phyloP scores from a whole-genome alignment of 176 grass and related monocot species.

The Aechmea fasciata region DNA sequence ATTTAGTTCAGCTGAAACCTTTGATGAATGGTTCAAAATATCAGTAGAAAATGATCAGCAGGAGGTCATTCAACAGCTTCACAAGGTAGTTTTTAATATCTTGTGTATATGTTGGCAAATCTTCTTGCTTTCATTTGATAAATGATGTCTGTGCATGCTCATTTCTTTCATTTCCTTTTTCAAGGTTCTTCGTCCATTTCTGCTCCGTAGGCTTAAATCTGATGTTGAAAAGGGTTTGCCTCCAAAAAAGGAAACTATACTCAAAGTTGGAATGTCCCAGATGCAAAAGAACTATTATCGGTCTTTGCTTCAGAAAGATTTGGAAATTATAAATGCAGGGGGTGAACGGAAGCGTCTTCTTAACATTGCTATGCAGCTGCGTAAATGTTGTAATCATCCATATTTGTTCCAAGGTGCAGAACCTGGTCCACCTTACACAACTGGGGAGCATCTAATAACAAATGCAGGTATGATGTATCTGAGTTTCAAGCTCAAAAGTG shows the following conservation, averaged over 20 bases:
- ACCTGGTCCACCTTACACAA: constrained; percentile 72
- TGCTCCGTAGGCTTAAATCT: constrained; percentile 65
- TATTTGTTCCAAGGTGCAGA: constrained; percentile 81
- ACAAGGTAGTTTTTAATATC: constrained; percentile 43
- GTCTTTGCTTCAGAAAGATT: constrained; percentile 63
- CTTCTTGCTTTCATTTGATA: neutral
- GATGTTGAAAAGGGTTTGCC: constrained; percentile 75
- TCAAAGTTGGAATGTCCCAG: constrained; percentile 76
- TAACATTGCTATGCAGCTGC: constrained; percentile 72
- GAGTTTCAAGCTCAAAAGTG: too few relatives aligned
- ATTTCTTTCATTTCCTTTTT: neutral
- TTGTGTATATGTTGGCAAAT: neutral
- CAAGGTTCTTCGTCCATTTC: constrained; percentile 75
- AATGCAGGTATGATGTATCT: constrained; percentile 44
- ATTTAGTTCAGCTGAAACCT: constrained; percentile 77
- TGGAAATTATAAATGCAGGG: constrained; percentile 70
- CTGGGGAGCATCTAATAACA: constrained; percentile 70
- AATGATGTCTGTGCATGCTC: neutral
- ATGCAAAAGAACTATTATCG: constrained; percentile 80
- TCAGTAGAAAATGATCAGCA: constrained; percentile 81
- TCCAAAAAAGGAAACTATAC: constrained; percentile 69
- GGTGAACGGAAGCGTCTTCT: constrained; percentile 61
- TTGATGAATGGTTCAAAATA: constrained; percentile 77
- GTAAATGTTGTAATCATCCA: constrained; percentile 85
- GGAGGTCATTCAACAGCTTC: constrained; percentile 79